phyloP scores from a whole-genome alignment of 371 early-diverging fungal species.

The Zychaea mexicana region DNA sequence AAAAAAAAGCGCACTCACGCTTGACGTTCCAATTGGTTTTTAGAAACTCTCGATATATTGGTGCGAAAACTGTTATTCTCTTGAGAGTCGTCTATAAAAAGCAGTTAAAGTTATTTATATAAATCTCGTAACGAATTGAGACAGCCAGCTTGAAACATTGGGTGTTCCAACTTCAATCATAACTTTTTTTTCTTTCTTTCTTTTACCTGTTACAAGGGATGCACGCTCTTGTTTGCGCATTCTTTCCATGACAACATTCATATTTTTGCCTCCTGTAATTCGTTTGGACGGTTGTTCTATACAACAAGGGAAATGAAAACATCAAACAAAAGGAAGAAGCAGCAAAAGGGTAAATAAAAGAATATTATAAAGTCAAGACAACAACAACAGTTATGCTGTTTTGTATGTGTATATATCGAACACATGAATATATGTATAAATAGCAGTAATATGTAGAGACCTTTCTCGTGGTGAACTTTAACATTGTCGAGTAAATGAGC shows the following conservation, averaged over 20 bases:
- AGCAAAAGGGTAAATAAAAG: neutral
- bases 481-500: slow-evolving; percentile 17
- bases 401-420: too few species aligned
- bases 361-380: too few species aligned
- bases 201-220: neutral
- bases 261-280: slow-evolving; percentile 15
- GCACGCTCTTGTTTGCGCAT: slow-evolving; percentile 13
- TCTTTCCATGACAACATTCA: slow-evolving; percentile 17
- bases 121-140: too few species aligned
- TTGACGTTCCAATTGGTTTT: slow-evolving; percentile 38
- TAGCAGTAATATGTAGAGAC: too few species aligned
- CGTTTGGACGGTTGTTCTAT: slow-evolving; percentile 10
- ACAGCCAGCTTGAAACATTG: neutral
- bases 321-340: neutral
- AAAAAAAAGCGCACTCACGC: slow-evolving; percentile 27
- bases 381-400: too few species aligned
- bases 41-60: slow-evolving; percentile 16
- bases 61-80: slow-evolving; percentile 1
- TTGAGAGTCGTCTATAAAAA: slow-evolving; percentile 1
- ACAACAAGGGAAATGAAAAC: neutral
- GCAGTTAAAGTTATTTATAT: neutral
- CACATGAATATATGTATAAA: too few species aligned
- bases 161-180: neutral
- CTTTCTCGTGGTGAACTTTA: slow-evolving; percentile 12
- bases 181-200: neutral